A percentile compares a stretch with the other conserved stretches of the same genome.
Evolutionary conservation across 169 alveolate genomes (phyloP).

Genomic region (Cryptosporidium felis): DNA sequence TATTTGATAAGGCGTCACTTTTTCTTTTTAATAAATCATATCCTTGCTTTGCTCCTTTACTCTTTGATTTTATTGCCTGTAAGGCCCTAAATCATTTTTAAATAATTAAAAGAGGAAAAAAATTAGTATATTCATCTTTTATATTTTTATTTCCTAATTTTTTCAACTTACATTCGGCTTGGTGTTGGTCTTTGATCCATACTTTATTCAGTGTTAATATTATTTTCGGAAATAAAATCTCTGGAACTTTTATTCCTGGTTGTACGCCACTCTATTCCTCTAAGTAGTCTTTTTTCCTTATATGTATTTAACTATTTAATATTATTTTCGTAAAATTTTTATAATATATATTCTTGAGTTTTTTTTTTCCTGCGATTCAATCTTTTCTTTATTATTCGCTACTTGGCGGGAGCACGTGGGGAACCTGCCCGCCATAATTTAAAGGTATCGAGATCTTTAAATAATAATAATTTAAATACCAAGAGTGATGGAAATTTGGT

Average conservation of each 20-base stretch:
- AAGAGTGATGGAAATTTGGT: too few relatives aligned
- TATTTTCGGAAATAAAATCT: too few relatives aligned
- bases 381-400: neutral
- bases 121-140: neutral
- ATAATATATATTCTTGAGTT: too few relatives aligned
- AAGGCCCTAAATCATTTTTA: constrained; percentile 82
- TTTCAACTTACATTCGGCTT: constrained; percentile 60
- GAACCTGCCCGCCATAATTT: constrained; percentile 15
- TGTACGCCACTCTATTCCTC: too few relatives aligned
- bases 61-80: constrained; percentile 82
- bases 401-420: constrained; percentile 34
- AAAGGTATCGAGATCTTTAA: constrained; percentile 31
- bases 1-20: constrained; percentile 92
- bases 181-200: constrained; percentile 59
- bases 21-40: constrained; percentile 91
- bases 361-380: neutral
- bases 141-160: neutral
- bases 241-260: too few relatives aligned
- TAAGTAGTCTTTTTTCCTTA: too few relatives aligned
- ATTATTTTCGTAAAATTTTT: too few relatives aligned
- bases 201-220: neutral
- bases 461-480: neutral
- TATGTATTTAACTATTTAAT: too few relatives aligned
- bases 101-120: too few relatives aligned
- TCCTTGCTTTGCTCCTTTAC: constrained; percentile 92